Evolutionary conservation across 495 filamentous ascomycete genomes (phyloP), one percentile per base, ranked within the genome.

Genomic region (Neurospora tetraspora): DNA sequence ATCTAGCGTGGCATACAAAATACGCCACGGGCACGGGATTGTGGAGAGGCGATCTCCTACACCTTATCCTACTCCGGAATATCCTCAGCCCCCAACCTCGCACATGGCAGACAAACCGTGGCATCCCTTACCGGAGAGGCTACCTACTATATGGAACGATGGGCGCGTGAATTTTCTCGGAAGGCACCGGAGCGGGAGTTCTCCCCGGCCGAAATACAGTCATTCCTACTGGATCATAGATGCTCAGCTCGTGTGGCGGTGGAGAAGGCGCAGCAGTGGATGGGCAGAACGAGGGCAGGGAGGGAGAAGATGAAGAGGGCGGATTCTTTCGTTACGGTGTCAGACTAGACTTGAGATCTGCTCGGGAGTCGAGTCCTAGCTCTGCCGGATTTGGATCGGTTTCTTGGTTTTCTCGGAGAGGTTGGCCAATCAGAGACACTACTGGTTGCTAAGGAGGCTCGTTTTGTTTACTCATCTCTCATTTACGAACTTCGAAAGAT

Each of bases 121-220:
- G 27, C 27, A 31, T 37, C 37, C 37, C 37, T 37, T 37, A 37
- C 37, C 37, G 37, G 37, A 37, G 37, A 37, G 37, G 37, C 37
- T 37, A 37, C 37, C 37, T 37, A 37, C 37, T 37, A 7, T 37
- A 37, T 68, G 23, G 70, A 74, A 61, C 2, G 18, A 40, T 74
- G 3, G 61, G 43, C 43, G 31, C 42, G 40, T 53, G 61, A 74
- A 53, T 74, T 71, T 71, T 70, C 47, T 39, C 40, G 12, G 42
- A 68, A 74, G 27, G 20, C 71, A 18, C 70, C 61, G 27, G 59
- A 69, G 39, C 5, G 20, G 65, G 70, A 71, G 70, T 74, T 74
- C 61, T 71, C 59, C 14, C 73, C 61, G 18, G 73, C 61, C 40
- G 69, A 74, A 40, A 74, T 69, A 71, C 59, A 69, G 69, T 74